Evolutionary conservation across 495 filamentous ascomycete genomes (phyloP), one percentile per base, ranked within the genome.

Genomic region (Cercophora sp.): DNA sequence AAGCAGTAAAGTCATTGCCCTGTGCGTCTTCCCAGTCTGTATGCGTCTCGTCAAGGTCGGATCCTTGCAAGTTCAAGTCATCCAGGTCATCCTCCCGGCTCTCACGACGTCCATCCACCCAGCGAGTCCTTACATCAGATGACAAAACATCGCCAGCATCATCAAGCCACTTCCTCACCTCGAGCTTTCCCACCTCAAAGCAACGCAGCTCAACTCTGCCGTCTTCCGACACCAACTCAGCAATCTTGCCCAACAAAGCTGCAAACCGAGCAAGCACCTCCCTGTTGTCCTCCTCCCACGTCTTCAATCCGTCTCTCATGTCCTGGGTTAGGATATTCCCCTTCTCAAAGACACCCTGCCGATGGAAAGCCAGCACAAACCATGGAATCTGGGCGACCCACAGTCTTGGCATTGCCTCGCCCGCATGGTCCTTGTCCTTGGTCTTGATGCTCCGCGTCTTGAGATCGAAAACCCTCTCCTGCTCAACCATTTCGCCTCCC

Each of bases 381-480:
- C 80, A 80, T 0, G 82, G 80, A 41, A 82, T 79, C 47, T 85
- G 85, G 1, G 70, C 55, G 0, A 85, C 23, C 84, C 83, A 87
- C 5, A 87, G 70, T 1, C 80, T 70, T 3, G 78, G 74, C 10
- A 83, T 56, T 32, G 80, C 69, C 1, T 79, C 76, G 1, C 36
- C 52, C 6, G 74, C 55, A 19, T 65, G 59, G 20, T 65, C 53
- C n/a, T 48, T 49, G 27, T 8, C 9, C 18, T 42, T 58, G 19
- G 58, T 59, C 24, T 68, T 66, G 35, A 71, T 60, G 18, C 71
- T 75, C 8, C 82, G 76, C 1, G 86, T 89, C 56, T 88, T 87
- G 42, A 88, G 67, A 49, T 87, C 85, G 58, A 88, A 82, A n/a
- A 85, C 64, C 8, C 71, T 63, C 4, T 62, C 25, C 45, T 85